Evolutionary conservation across 257 asterid species (phyloP), one percentile per base, ranked within the genome.

Genomic region (Salvia hispanica): DNA sequence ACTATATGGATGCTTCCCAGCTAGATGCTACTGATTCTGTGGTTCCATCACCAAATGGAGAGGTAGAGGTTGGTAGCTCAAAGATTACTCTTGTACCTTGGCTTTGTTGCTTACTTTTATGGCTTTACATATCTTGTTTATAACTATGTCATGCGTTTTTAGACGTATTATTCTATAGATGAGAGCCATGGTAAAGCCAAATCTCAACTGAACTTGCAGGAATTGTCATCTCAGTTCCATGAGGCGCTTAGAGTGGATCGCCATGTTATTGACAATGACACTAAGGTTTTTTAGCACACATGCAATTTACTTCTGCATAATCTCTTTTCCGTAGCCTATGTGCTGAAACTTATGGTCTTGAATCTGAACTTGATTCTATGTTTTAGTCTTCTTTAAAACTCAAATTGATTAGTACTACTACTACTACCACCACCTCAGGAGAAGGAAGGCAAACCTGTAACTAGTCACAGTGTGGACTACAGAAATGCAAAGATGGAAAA

Each of bases 151-250:
- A 16, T 13, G 50, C 59, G 8, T 62, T 72, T 73, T 21, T 69
- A 83, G 88, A 84, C 62, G 56, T 66, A 74, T 67, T 81, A 76
- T 11, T 74, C 85, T 25, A 28, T 76, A 18, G 87, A 77, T 62
- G 76, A 75, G 73, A 78, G 66, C 58, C 76, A 79, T 60, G 76
- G 78, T 8, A 77, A 76, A 66, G 53, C 74, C 34, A 88, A 86
- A 72, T 62, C 88, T 59, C 93, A 77, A 50, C 85, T 73, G 74
- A 72, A 73, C 72, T 77, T 83, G 89, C 88, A 77, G 75, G 82
- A 85, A 50, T 72, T 85, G 15, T 85, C 94, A 63, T 75, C 92
- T 15, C 95, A 89, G 62, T 89, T 87, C 72, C 87, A 78, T 44
- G 83, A 79, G 67, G 85, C 82, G 45, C 77, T 92, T 40, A 73